phyloP scores from a whole-genome alignment of 495 filamentous ascomycete species.

The Daldinia childiae region DNA sequence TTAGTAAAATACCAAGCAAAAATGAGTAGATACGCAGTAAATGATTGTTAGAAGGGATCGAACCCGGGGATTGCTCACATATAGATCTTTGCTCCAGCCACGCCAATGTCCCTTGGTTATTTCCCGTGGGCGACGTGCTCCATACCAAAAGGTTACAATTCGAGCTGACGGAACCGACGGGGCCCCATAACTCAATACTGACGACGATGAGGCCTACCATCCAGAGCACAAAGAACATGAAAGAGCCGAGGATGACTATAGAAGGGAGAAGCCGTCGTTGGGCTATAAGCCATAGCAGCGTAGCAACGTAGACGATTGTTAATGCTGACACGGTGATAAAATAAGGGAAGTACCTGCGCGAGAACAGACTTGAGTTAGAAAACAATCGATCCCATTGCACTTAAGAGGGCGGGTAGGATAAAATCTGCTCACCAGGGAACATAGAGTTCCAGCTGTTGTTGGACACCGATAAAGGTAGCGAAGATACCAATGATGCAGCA shows the following conservation, averaged over 20 bases:
- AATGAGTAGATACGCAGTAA: background rate
- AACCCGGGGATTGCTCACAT: constrained; percentile 64
- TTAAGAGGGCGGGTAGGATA: background rate
- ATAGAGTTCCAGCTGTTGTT: constrained; percentile 72
- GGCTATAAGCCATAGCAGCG: constrained; percentile 76
- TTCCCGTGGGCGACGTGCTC: constrained; percentile 63
- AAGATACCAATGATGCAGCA: constrained; percentile 88
- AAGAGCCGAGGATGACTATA: constrained; percentile 88
- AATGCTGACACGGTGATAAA: constrained; percentile 78
- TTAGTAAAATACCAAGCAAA: constrained; percentile 13
- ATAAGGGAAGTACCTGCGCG: constrained; percentile 90
- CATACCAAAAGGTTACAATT: constrained; percentile 82
- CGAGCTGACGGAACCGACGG: constrained; percentile 74
- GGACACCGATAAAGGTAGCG: constrained; percentile 81
- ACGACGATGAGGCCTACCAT: constrained; percentile 92
- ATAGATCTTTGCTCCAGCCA: constrained; percentile 89
- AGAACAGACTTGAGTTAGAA: constrained; percentile 1
- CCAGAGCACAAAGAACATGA: constrained; percentile 94
- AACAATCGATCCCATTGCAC: background rate
- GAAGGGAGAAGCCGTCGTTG: constrained; percentile 85
- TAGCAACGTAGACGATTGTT: constrained; percentile 75
- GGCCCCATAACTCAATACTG: constrained; percentile 87
- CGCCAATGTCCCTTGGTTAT: constrained; percentile 77
- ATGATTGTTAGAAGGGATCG: background rate
- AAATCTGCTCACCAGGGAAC: constrained; percentile 78